Evolutionary conservation across 208 protist species (phyloP), one percentile per base, ranked within the genome.

Genomic region (Trypanosoma scelopori): DNA sequence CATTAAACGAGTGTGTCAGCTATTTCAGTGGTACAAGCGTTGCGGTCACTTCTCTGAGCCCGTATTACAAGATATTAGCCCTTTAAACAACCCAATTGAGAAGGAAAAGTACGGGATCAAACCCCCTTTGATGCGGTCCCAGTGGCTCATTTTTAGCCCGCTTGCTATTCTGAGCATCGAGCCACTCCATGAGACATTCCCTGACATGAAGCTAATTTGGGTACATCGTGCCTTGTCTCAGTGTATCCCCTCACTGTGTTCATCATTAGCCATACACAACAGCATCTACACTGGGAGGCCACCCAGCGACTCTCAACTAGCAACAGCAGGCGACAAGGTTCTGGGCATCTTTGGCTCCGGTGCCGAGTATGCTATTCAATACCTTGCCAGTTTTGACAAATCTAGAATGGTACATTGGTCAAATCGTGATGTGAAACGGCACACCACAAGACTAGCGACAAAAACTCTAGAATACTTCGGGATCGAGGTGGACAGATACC

Each of bases 391-490:
- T 16, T 96, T 94, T 69, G 86, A 91, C 50, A 79, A 92, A 71
- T 70, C 73, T 20, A 76, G 84, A 47, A 92, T 94, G 86, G 86
- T 81, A 41, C 91, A 96, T 67, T 96, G 91, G 88, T 92, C 84
- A 6, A 96, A 94, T 72, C 80, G 86, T 39, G 91, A 96, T 74
- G 82, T 93, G 30, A 92, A 94, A 71, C 81, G 91, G 0, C 81
- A 92, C 62, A 76, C 84, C 35, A 75, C 80, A 15, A 78, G 91
- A n/a, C 50, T 96, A 53, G 86, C 81, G 9, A 72, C 69, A 16
- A 96, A 96, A 78, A 96, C 91, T 18, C 73, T 96, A 9, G 65
- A 85, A n/a, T 85, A 85, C 74, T 96, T 91, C 63, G 78, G 76
- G 64, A 89, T 93, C 50, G 82, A 94, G 20, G 55, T 94, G n/a